phyloP scores from a whole-genome alignment of 768 basidiomycete species.

The Suillus weaverae region DNA sequence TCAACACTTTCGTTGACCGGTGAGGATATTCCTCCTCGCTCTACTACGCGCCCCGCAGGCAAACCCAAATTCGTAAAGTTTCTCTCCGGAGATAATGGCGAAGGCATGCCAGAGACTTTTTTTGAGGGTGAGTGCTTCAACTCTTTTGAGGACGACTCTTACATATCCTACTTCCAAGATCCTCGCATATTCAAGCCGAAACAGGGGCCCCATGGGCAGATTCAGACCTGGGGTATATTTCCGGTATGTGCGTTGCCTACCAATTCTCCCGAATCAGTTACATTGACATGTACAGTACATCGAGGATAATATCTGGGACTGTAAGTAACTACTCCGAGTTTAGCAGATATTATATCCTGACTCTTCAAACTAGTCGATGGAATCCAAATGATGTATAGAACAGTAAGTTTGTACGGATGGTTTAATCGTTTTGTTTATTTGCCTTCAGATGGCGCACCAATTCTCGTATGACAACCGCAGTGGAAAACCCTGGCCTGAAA shows the following conservation, averaged over 20 bases:
- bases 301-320: conserved; percentile 19
- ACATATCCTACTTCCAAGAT: conserved; percentile 12
- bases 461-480: conserved; percentile 8
- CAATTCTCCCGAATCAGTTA: background rate
- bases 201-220: conserved; percentile 28
- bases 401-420: background rate
- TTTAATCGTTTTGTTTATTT: conserved; percentile 7
- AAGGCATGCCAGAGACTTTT: conserved; percentile 25
- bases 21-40: background rate
- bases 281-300: conserved; percentile 17
- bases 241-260: conserved; percentile 14
- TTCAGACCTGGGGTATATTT: conserved; percentile 34
- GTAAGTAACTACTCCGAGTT: conserved; percentile 6
- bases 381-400: conserved; percentile 15
- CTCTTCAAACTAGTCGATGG: conserved; percentile 11
- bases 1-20: background rate
- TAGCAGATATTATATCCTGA: conserved; percentile 10
- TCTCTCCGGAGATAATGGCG: conserved; percentile 24
- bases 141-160: conserved; percentile 10
- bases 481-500: conserved; percentile 21
- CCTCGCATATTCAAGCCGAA: conserved; percentile 1
- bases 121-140: conserved; percentile 24
- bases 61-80: conserved; percentile 22
- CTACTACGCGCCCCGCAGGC: background rate
- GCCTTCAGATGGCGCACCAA: conserved; percentile 20